Conservation (phyloP, 371 early-diverging fungal species). For the Mortierella sp. region DNA sequence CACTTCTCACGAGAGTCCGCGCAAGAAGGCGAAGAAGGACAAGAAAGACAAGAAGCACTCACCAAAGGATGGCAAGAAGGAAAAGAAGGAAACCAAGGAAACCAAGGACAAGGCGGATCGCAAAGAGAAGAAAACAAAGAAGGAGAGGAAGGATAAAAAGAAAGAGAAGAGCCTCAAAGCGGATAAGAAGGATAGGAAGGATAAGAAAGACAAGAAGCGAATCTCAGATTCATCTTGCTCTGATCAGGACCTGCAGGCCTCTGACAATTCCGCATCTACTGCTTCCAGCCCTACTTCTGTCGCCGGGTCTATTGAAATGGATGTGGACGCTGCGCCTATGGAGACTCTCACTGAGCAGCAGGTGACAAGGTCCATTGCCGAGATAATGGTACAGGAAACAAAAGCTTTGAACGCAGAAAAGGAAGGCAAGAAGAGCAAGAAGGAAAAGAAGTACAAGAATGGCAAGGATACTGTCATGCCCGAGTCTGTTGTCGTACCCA, state of each 20-base stretch:
- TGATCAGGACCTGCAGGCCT: too few species aligned
- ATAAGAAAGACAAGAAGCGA: constrained; percentile 6
- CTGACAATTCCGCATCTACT: too few species aligned
- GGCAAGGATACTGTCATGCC: not conserved
- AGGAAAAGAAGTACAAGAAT: constrained; percentile 17
- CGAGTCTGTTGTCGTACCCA: not conserved
- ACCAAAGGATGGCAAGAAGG: constrained; percentile 4
- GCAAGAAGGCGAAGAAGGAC: constrained; percentile 16
- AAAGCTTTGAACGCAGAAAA: not conserved
- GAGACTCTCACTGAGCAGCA: too few species aligned
- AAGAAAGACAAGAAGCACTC: constrained; percentile 21
- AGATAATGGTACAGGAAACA: not conserved
- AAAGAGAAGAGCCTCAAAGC: constrained; percentile 8
- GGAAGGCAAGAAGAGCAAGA: constrained; percentile 14
- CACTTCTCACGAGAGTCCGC: not conserved
- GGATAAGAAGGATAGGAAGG: constrained; percentile 14
- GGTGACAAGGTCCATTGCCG: not conserved
- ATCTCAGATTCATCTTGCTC: not conserved
- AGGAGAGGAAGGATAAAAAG: constrained; percentile 14
- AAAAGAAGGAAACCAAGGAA: constrained; percentile 4
- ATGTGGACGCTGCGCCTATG: not conserved
- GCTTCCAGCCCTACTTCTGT: too few species aligned
- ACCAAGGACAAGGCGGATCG: constrained; percentile 11
- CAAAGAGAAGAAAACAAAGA: constrained; percentile 4
- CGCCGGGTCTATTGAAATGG: not conserved